Evolutionary conservation across 78 protist species (phyloP).

Genomic region (Dictyostelium citrinum): DNA sequence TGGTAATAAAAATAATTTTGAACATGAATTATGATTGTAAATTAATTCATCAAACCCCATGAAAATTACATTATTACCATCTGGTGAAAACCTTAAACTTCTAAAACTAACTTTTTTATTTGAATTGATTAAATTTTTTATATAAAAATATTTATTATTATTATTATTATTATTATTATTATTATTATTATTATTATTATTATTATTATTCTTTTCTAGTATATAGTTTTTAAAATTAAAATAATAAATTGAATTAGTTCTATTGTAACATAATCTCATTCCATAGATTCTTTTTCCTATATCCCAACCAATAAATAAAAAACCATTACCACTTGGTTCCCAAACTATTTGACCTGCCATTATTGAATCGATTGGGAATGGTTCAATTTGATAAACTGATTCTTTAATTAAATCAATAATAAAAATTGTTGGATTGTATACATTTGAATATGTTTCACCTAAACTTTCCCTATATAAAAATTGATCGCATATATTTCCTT

Average conservation of each 20-base stretch:
- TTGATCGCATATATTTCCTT: constrained; percentile 23
- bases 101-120: constrained; percentile 11
- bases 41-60: constrained; percentile 20
- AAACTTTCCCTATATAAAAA: constrained; percentile 18
- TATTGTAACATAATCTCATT: constrained; percentile 29
- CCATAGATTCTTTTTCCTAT: constrained; percentile 38
- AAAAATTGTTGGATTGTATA: constrained; percentile 17
- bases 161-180: neutral
- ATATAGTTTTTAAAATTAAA: neutral
- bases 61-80: constrained; percentile 35
- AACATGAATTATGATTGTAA: constrained; percentile 30
- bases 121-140: neutral
- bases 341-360: constrained; percentile 43
- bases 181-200: neutral
- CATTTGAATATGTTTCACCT: constrained; percentile 52
- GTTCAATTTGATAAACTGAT: neutral
- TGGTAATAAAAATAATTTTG: neutral
- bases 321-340: constrained; percentile 7
- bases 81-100: constrained; percentile 39
- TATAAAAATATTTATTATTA: neutral
- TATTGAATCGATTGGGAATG: constrained; percentile 8
- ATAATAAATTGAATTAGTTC: constrained; percentile 28
- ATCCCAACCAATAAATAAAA: constrained; percentile 46
- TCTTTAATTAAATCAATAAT: constrained; percentile 33
- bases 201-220: neutral